A percentile compares a stretch with the other conserved stretches of the same genome.
These are phyloP conservation scores for Schizosaccharomyces lindneri DNA, from an alignment of 805 yeast genomes.

Conservation along the genomic window DNA sequence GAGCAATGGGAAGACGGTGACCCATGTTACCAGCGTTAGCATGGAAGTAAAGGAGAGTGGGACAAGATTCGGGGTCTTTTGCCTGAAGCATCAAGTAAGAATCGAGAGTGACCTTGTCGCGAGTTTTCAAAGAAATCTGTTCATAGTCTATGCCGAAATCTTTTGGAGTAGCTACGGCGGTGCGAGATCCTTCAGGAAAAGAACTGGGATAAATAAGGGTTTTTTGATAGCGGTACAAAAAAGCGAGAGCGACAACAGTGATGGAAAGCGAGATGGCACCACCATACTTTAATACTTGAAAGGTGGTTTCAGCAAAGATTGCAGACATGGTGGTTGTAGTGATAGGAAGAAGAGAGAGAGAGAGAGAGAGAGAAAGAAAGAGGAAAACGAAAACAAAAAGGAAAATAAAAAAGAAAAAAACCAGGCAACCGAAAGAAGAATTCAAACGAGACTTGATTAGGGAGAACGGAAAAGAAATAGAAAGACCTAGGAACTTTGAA, in stretches of 20 bases:
- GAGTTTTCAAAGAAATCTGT: constrained; percentile 31
- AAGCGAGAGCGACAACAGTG: constrained; percentile 2
- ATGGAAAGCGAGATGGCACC: not conserved
- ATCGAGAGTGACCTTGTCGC: constrained; percentile 45
- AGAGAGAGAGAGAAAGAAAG: too few species aligned
- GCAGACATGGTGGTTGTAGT: not conserved
- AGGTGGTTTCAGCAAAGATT: not conserved
- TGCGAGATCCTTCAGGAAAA: constrained; percentile 46
- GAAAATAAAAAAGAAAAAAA: too few species aligned
- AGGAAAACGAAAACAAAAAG: not conserved
- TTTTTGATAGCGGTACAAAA: constrained; percentile 35
- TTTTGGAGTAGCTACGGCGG: constrained; percentile 52
- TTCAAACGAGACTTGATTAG: too few species aligned
- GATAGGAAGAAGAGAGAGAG: not conserved
- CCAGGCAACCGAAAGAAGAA: too few species aligned
- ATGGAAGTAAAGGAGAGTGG: constrained; percentile 52
- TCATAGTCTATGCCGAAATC: constrained; percentile 41
- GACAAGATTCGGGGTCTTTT: constrained; percentile 4
- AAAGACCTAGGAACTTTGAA: too few species aligned
- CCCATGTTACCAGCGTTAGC: constrained; percentile 97
- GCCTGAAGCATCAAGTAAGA: constrained; percentile 25
- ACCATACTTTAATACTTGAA: not conserved
- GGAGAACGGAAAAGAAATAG: too few species aligned
- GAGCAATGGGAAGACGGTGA: constrained; percentile 58
- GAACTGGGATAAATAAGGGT: constrained; percentile 61